Evolutionary conservation across 202 grass and related monocot genomes (phyloP).

Genomic region (Saccharum hybrid): DNA sequence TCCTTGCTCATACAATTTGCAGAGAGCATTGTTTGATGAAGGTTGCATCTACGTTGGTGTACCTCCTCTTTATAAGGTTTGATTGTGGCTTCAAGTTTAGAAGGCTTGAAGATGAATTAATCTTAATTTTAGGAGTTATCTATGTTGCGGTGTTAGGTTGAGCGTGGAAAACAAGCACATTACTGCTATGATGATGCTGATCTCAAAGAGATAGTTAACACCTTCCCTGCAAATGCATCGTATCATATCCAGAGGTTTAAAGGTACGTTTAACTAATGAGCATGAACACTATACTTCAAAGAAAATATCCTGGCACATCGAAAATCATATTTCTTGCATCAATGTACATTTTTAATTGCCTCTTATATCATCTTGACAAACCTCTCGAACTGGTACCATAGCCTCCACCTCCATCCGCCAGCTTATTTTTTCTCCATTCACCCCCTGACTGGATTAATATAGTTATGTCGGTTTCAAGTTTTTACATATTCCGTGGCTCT

Average conservation of each 20-base stretch:
- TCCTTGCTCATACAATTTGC: conserved; percentile 38
- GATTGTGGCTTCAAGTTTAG: conserved; percentile 25
- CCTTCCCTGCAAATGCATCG: conserved; percentile 81
- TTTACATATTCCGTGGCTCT: background rate
- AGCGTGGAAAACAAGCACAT: conserved; percentile 89
- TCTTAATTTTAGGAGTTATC: conserved; percentile 27
- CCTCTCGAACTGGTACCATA: background rate
- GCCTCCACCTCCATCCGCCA: background rate
- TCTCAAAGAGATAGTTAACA: conserved; percentile 72
- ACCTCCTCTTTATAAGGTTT: conserved; percentile 96
- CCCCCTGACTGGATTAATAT: background rate
- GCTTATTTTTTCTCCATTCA: background rate
- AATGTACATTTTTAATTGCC: background rate
- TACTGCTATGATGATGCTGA: conserved; percentile 91
- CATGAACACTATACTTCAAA: background rate
- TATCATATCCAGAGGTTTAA: conserved; percentile 98
- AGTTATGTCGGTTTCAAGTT: background rate
- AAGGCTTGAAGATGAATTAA: conserved; percentile 17
- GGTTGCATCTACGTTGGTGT: conserved; percentile 96
- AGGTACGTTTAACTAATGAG: conserved; percentile 56
- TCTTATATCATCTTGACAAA: background rate
- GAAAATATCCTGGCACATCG: background rate
- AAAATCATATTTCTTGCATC: background rate
- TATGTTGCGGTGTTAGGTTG: conserved; percentile 69
- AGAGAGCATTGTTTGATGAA: conserved; percentile 98